Evolutionary conservation across 139 green algal genomes (phyloP), one percentile per base, ranked within the genome.

Genomic region (Raphidocelis subcapitata): DNA sequence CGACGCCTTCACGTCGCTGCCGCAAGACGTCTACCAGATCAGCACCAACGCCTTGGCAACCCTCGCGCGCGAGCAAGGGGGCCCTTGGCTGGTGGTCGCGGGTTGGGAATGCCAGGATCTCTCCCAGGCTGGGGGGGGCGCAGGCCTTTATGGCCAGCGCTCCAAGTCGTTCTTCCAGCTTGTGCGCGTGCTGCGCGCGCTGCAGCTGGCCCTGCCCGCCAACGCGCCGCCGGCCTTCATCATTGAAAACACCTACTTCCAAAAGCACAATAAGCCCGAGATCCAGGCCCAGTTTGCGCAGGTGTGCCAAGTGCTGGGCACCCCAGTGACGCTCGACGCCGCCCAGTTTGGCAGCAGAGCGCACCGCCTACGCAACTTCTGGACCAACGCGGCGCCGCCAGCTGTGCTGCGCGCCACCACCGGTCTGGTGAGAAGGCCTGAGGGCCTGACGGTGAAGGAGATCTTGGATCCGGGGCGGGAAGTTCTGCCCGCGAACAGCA

Each of bases 101-200:
- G 67, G 74, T 33, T 80, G 26, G 28, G 74, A 79, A 26, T 79
- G 72, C 29, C 55, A 71, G 33, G 72, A 79, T 20, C 41, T 79
- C 28, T 59, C 20, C 20, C 29, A 37, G 14, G 65, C 65, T 24
- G 57, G 56, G 1, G 26, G 44, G 21, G 63, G 73, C 1, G 37
- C 28, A 29, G 73, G 73, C 23, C 15, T 79, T 0, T 10, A 2
- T 4, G 73, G 73, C 41, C 12, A 36, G 10, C 37, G 33, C 1
- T 69, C 47, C 12, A 32, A 2, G 4, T 69, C 73, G 0, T 63
- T 69, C 28, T 67, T 47, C 29, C 10, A 33, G 1, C 15, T 73
- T 20, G 16, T 33, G 37, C 10, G 57, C 46, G 37, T 81, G n/a
- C 24, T 81, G 14, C 35, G 51, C 4, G 3, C 2, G 14, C 37